A percentile compares a stretch with the other conserved stretches of the same genome.
These are phyloP conservation scores for Amphicarpaea edgeworthii DNA, from an alignment of 306 rosid species.

Conservation along the genomic window DNA sequence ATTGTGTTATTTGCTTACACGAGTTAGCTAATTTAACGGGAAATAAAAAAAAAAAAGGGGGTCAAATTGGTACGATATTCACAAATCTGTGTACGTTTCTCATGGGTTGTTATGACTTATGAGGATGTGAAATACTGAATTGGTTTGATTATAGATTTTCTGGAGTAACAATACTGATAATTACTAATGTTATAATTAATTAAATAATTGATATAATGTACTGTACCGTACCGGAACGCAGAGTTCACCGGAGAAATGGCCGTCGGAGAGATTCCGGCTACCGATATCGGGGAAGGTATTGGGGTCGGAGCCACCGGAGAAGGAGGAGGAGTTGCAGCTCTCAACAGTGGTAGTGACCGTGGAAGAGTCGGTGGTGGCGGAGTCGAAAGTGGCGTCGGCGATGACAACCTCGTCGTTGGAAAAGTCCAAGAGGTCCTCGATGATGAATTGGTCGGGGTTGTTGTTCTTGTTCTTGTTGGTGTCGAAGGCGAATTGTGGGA, in stretches of 20 bases:
- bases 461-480: conserved; percentile 47
- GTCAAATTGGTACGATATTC: not conserved
- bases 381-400: conserved; percentile 48
- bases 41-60: not conserved
- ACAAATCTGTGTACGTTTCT: not conserved
- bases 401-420: conserved; percentile 63
- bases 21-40: not conserved
- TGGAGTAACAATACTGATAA: not conserved
- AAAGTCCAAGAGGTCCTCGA: conserved; percentile 84
- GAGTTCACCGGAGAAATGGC: conserved; percentile 67
- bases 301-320: conserved; percentile 54
- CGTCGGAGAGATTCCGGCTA: conserved; percentile 47
- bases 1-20: not conserved
- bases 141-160: not conserved
- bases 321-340: conserved; percentile 64
- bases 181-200: not conserved
- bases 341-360: conserved; percentile 51
- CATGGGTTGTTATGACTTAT: not conserved
- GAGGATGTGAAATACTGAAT: not conserved
- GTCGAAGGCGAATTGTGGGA: conserved; percentile 48
- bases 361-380: conserved; percentile 58
- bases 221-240: conserved; percentile 69
- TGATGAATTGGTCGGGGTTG: conserved; percentile 57
- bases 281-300: conserved; percentile 39
- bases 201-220: conserved; percentile 9